Base-by-base conservation (phyloP, 805 yeast species). In the Yarrowia porcina region DNA sequence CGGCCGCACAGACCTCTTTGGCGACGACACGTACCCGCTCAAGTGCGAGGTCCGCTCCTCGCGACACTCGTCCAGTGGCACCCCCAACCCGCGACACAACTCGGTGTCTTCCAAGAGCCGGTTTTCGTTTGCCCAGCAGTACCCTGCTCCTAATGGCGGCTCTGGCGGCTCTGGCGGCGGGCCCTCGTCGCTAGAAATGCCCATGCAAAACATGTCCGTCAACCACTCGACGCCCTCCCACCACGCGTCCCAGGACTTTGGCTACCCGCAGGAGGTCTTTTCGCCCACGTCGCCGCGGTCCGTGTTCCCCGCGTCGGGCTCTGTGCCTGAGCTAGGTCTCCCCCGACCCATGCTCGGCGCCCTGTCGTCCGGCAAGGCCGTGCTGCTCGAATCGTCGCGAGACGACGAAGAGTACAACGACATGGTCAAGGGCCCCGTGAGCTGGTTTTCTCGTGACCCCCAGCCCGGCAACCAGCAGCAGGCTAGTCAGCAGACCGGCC, bases 261-360 rank as follows among this genome's bases (percentile, higher is more conserved):
- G 59, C 8, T 52, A 52, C 44, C 59, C 52, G 30, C 63, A 32
- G 33, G 65, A 60, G 17, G 50, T 66, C 41, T 67, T 68, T 25
- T 65, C 70, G 8, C 70, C 72, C 2, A 69, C 71, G 7, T 66
- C 69, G 17, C 70, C 71, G 4, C 66, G 67, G 23, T 45, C 67
- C 21, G 38, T 67, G 15, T 67, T 67, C 63, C 68, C 69, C 10
- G 32, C 63, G 17, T 35, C 59, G 4, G 65, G 59, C 4, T 39
- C 61, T 30, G 62, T 42, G 21, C 63, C 64, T 2, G 54, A 59
- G 12, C 54, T 59, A 11, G 54, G 54, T 0, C 54, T 59, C 6
- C 63, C 63, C 10, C 17, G 54, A 21, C 63, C 54, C 28, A 59
- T 59, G 52, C 39, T 41, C 9, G 61, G 61, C 20, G 47, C 47